Conservation (phyloP, 805 yeast species). For the Candida silvicultrix region DNA sequence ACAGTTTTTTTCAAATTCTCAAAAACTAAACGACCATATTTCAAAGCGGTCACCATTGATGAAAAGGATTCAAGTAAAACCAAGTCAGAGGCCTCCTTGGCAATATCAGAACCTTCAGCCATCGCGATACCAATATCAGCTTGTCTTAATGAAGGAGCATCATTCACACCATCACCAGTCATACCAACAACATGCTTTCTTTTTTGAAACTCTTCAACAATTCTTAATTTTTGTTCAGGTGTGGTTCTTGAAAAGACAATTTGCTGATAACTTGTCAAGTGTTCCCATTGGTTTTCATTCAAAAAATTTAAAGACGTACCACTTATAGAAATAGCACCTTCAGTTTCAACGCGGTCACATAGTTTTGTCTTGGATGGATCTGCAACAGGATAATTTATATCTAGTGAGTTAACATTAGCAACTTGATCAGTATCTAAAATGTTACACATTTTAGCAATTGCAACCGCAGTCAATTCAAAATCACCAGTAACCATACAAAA, state of each 20-base stretch:
- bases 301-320: slow-evolving; percentile 27
- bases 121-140: slow-evolving; percentile 84
- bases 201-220: slow-evolving; percentile 41
- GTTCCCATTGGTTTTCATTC: slow-evolving; percentile 37
- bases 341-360: slow-evolving; percentile 11
- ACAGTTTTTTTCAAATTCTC: slow-evolving; percentile 43
- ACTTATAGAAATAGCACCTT: slow-evolving; percentile 26
- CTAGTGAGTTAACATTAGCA: slow-evolving; percentile 16
- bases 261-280: slow-evolving; percentile 29
- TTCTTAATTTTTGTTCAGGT: slow-evolving; percentile 46
- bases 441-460: slow-evolving; percentile 41
- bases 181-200: slow-evolving; percentile 80
- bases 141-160: slow-evolving; percentile 78
- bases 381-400: slow-evolving; percentile 5
- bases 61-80: slow-evolving; percentile 19
- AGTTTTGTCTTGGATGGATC: slow-evolving; percentile 5
- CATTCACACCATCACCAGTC: slow-evolving; percentile 93
- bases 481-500: slow-evolving; percentile 47
- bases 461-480: slow-evolving; percentile 42
- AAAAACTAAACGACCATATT: slow-evolving; percentile 39
- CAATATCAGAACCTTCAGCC: slow-evolving; percentile 28
- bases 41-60: slow-evolving; percentile 32
- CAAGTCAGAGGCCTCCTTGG: slow-evolving; percentile 20
- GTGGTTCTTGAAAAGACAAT: slow-evolving; percentile 29
- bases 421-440: slow-evolving; percentile 21